A percentile compares a stretch with the other conserved stretches of the same genome.
Evolutionary conservation across 345 rosid species (phyloP).

Genomic region (Mallotus nudiflorus): DNA sequence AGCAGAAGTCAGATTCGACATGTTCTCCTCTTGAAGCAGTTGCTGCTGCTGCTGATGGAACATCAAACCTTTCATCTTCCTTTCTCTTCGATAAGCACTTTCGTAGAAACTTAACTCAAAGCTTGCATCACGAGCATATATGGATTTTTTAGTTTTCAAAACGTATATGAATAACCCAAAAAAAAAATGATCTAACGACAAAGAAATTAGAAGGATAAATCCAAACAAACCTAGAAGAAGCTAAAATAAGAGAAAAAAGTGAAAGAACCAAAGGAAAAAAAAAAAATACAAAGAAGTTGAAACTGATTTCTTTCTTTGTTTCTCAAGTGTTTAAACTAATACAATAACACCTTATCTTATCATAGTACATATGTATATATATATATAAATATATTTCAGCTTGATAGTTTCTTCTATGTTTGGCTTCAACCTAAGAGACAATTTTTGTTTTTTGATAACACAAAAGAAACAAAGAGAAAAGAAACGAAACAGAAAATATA

Average conservation of each 20-base stretch:
- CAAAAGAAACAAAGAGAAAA: slow-evolving; percentile 29
- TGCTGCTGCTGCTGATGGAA: slow-evolving; percentile 46
- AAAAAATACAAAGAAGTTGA: slow-evolving; percentile 19
- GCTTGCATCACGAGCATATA: slow-evolving; percentile 25
- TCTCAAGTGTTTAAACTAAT: neutral
- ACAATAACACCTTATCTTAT: slow-evolving; percentile 10
- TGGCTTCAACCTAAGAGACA: slow-evolving; percentile 84
- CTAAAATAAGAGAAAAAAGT: slow-evolving; percentile 6
- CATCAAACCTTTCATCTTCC: slow-evolving; percentile 50
- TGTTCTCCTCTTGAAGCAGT: slow-evolving; percentile 60
- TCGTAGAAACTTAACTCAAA: neutral
- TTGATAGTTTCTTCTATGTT: slow-evolving; percentile 40
- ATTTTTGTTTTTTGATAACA: slow-evolving; percentile 32
- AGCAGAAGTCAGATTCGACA: slow-evolving; percentile 92
- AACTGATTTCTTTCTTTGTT: slow-evolving; percentile 6
- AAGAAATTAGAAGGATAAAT: no score
- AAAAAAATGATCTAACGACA: slow-evolving; percentile 16
- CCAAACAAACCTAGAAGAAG: slow-evolving; percentile 7
- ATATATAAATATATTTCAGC: neutral
- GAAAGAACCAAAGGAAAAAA: slow-evolving; percentile 13
- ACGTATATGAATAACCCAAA: no score
- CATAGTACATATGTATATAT: no score
- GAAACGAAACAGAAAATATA: slow-evolving; percentile 10
- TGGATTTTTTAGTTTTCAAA: slow-evolving; percentile 20
- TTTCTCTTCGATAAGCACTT: slow-evolving; percentile 12